Base-by-base conservation (phyloP, 148 eudicot genomes). In the Pharnaceum exiguum region DNA sequence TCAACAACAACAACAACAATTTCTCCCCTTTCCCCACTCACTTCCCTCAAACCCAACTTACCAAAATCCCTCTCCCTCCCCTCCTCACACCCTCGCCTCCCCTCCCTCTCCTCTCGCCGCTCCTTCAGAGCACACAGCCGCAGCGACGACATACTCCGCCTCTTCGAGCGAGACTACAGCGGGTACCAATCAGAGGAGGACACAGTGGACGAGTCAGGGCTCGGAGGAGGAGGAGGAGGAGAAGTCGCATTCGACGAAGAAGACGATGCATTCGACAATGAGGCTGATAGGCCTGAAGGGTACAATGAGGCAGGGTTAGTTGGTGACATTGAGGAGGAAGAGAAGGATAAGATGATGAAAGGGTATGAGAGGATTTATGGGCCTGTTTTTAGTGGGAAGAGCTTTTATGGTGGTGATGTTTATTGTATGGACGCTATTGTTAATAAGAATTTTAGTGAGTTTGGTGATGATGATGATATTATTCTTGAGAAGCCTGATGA, bases 351-450 rank as follows among this genome's bases (percentile, higher is more conserved):
- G 1, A 70, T 85, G 2, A 88, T 87, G 0, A 17, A 44, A n/a
- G 96, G 94, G 1, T 91, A 78, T 29, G 98, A 91, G 62, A 94
- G 87, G 69, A 69, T 91, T 5, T 91, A 91, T 65, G 98, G 94
- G 0, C 82, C 94, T 0, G 98, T 79, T 1, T 91, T 80, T 24
- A 91, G 98, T 38, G 96, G 96, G 0, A 86, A 78, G 51, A 64
- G 60, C 26, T 47, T 59, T 7, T 51, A 85, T 36, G 98, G 96
- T 3, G 82, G 77, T 7, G 94, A 91, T 43, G 70, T 91, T 0
- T 77, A 52, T 63, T 87, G 60, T 4, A 87, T 87, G 96, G 88
- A 87, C 46, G 50, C 87, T 1, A 81, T 81, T 73, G 66, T 77
- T 5, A 82, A 87, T 82, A 82, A 87, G 62, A 11, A 68, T n/a